Base-by-base conservation (phyloP, 208 protist genomes). In the Wallacemonas collosoma region DNA sequence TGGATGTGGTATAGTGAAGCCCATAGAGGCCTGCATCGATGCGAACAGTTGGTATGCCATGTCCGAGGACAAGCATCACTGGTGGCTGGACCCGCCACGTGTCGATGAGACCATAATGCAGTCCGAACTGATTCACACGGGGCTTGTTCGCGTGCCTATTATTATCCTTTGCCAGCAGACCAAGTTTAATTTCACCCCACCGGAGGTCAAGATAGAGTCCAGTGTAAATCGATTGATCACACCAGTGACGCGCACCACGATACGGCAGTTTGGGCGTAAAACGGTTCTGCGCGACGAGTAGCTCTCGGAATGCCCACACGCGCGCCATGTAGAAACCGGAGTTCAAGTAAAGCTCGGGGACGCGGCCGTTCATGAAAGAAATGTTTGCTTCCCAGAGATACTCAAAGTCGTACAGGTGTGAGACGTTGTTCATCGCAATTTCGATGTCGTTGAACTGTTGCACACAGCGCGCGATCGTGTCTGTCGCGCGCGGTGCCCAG, bases 71-170 rank as follows among this genome's bases (percentile, higher is more conserved):
- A 14, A 65, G 60, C 17, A n/a, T 9, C 6, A 65, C n/a, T 35
- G 60, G 60, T 26, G 60, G 40, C 14, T 50, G 8, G 7, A 41
- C 4, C 41, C 50, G 41, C 60, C 60, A 65, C 43, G 50, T 9
- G 43, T 65, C 60, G 12, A 65, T 65, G 60, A 48, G 8, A 15
- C 60, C 60, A 17, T 65, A 65, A 35, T 65, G 60, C 41, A 65
- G 36, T 3, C 60, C 60, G 2, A 65, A 65, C 17, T 65, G 60
- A 38, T 65, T 65, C 60, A 65, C 40, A 17, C 9, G 9, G 56
- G 56, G 38, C 3, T 38, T 6, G 5, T 0, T 8, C 8, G 45
- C 12, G 6, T 50, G 8, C 6, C 0, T 6, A 12, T 50, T 50
- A 14, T 50, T 50, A 26, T 26, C 26, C 45, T 12, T 6, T 14